phyloP scores from a whole-genome alignment of 805 yeast genomes.

The Ogataea paradorogensis region DNA sequence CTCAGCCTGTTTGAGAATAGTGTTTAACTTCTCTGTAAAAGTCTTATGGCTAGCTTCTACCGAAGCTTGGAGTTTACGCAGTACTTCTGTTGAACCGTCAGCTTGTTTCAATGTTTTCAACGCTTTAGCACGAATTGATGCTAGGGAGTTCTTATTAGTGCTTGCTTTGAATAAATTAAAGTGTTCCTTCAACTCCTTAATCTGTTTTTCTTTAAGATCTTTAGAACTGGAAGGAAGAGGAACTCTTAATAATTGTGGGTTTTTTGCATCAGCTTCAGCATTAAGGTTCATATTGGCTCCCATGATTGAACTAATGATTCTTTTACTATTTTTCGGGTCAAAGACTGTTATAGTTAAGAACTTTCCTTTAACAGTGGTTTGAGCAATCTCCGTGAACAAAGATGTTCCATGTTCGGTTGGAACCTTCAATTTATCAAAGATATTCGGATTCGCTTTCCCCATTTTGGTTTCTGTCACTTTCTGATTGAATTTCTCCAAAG shows the following conservation, averaged over 20 bases:
- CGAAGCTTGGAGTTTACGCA: constrained; percentile 52
- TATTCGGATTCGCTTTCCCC: constrained; percentile 65
- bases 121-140: constrained; percentile 55
- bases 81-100: constrained; percentile 51
- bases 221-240: constrained; percentile 73
- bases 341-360: constrained; percentile 76
- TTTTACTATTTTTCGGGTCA: constrained; percentile 73
- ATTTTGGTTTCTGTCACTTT: constrained; percentile 60
- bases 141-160: constrained; percentile 46
- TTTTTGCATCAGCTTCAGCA: constrained; percentile 73
- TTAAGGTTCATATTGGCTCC: constrained; percentile 70
- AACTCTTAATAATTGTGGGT: constrained; percentile 69
- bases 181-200: constrained; percentile 60
- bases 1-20: constrained; percentile 55
- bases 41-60: constrained; percentile 70
- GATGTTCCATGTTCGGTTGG: constrained; percentile 44
- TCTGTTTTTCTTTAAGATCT: constrained; percentile 54
- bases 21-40: constrained; percentile 56
- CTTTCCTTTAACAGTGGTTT: constrained; percentile 67
- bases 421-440: constrained; percentile 60
- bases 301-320: constrained; percentile 66
- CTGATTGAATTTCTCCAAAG: constrained; percentile 52
- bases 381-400: constrained; percentile 61
- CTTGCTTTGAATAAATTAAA: constrained; percentile 62
- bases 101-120: constrained; percentile 49